Base-by-base conservation (phyloP, 139 green algal genomes). In the Micromonas pusilla region DNA sequence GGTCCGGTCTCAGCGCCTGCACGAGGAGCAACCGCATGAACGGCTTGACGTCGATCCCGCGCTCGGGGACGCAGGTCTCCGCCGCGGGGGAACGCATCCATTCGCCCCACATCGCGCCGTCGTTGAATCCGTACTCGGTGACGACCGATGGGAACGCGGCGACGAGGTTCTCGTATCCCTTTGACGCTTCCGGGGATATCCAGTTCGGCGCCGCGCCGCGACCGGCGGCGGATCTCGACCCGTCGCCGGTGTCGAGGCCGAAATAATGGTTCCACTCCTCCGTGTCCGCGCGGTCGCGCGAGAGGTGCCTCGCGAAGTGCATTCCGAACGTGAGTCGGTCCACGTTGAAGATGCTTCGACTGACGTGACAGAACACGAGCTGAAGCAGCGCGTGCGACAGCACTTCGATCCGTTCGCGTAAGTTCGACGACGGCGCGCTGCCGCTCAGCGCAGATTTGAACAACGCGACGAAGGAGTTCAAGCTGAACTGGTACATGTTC, bases 401-500 rank as follows among this genome's bases (percentile, higher is more conserved):
- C 57, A 86, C 31, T 1, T 84, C 76, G 39, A 91, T 88, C 66
- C 88, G 84, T 0, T 76, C 72, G 0, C 76, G 53, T 2, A 88
- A 73, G 21, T 87, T 83, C 28, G 28, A 13, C 30, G 6, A 31
- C n/a, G 73, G 31, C 13, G 26, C 26, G n/a, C 75, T 70, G 23
- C 9, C 23, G 26, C 53, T 45, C 13, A 82, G 62, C 21, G 76
- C 76, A 54, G 39, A 78, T 72, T 80, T 82, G 82, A 92, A 93
- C 1, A 86, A 54, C 33, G 45, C 28, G 9, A 80, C 6, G 81
- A 85, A 85, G 4, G 32, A 52, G 0, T 64, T 39, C 1, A 91
- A 81, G 73, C 74, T 86, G 86, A 93, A 92, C 68, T 81, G 87
- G 83, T 96, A 94, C 88, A 92, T 91, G 70, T 87, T 80, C 80